Base-by-base conservation (phyloP, 2,329 filamentous ascomycete species). In the Dothiorella sarmentorum region DNA sequence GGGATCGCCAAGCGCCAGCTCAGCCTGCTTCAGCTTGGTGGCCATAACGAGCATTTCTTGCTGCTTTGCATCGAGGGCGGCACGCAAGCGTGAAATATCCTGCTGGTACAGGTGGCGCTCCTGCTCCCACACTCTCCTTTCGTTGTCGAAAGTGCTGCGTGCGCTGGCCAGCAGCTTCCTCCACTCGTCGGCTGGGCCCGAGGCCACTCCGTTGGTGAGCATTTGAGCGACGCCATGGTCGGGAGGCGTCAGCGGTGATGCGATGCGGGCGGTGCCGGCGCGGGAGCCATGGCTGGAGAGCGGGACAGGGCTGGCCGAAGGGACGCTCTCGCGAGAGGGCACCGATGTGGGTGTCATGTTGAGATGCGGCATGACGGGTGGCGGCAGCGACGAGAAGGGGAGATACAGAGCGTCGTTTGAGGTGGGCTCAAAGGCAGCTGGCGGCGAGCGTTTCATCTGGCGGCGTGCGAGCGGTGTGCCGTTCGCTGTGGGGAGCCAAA, bases 401-500 rank as follows among this genome's bases (percentile, higher is more conserved):
- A 49, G 27, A 31, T 40, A 55, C 20, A 59, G 57, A n/a, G 57
- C 57, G 57, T 59, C 57, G 57, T 59, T 59, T 18, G 47, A 40
- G 6, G 57, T 53, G 7, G 40, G 57, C 38, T 53, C 47, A 29
- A 59, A 59, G 38, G 57, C 57, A 18, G 38, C 31, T 6, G 57
- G 57, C 38, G 57, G 57, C 20, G 57, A 59, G 17, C 49, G 51
- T 29, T 26, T 51, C 13, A 15, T 27, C 24, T 42, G 33, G 26
- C 35, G 44, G 38, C 15, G 37, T 18, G 37, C n/a, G 38, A 56
- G 52, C 52, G 52, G 52, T 43, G 52, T 43, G 38, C 52, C 40
- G 52, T 56, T 53, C 24, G 49, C 49, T 53, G 49, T 53, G 45
- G 29, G 49, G 49, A 53, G 49, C 18, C 49, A 22, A 6, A 27